phyloP scores from a whole-genome alignment of 148 eudicot species.

The Spergularia marina region DNA sequence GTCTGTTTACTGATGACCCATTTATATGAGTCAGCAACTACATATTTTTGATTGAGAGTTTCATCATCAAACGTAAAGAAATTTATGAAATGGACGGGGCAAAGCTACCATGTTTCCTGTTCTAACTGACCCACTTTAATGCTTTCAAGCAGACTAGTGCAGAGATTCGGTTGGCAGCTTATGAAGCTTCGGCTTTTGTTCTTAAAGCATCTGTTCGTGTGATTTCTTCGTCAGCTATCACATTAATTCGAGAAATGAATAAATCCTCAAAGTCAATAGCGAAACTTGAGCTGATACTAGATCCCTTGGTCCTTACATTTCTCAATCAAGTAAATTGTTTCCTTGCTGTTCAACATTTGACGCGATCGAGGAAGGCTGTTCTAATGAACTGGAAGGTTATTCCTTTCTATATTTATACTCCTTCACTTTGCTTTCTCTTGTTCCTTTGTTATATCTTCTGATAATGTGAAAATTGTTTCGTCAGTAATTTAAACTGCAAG shows the following conservation, averaged over 20 bases:
- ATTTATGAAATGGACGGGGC: too few species aligned
- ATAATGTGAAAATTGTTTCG: neutral
- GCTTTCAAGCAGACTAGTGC: constrained; percentile 52
- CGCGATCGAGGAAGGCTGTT: constrained; percentile 73
- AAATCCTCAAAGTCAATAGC: constrained; percentile 23
- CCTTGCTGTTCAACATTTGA: constrained; percentile 56
- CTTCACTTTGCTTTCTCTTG: neutral
- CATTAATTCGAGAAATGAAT: constrained; percentile 34
- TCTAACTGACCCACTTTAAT: constrained; percentile 19
- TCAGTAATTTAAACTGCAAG: neutral
- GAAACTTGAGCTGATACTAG: constrained; percentile 45
- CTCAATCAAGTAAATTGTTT: constrained; percentile 57
- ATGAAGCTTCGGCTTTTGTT: constrained; percentile 66
- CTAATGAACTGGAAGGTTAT: constrained; percentile 84
- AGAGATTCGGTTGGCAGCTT: constrained; percentile 73
- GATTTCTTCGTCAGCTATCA: constrained; percentile 46
- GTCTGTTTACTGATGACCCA: too few species aligned
- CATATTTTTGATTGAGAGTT: too few species aligned
- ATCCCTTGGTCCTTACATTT: constrained; percentile 55
- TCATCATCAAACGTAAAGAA: too few species aligned
- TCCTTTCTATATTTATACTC: constrained; percentile 3
- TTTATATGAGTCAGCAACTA: too few species aligned
- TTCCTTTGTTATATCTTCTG: neutral
- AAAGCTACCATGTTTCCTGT: too few species aligned
- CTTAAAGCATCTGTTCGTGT: constrained; percentile 49